Percentiles rank a stretch among this genome's conserved stretches.
These are phyloP conservation scores for Pythium dissimile DNA, from an alignment of 352 stramenopile genomes.

Conservation along the genomic window DNA sequence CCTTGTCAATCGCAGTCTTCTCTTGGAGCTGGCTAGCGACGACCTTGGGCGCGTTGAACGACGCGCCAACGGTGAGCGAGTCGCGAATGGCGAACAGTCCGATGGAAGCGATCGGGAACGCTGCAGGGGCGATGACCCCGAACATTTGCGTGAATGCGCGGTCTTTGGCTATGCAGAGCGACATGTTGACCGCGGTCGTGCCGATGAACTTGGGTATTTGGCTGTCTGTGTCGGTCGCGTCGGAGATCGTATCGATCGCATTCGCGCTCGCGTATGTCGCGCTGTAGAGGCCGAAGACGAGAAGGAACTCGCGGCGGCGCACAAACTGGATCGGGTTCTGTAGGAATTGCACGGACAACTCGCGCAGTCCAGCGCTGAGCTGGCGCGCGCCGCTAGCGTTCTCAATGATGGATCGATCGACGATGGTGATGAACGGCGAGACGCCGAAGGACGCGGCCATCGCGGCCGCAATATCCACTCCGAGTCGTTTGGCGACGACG, in stretches of 20 bases:
- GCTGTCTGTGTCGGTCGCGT: constrained; percentile 65
- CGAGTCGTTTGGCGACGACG: constrained; percentile 52
- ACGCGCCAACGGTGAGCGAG: constrained; percentile 81
- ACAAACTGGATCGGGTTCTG: constrained; percentile 78
- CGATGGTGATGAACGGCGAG: constrained; percentile 86
- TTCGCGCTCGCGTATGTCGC: constrained; percentile 89
- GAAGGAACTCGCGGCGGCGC: constrained; percentile 81
- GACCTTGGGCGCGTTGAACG: constrained; percentile 82
- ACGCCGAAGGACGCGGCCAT: constrained; percentile 66
- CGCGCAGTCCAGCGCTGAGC: constrained; percentile 58
- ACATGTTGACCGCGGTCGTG: constrained; percentile 90
- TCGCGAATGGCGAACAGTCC: constrained; percentile 87
- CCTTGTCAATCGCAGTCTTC: constrained; percentile 39
- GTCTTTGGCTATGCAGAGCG: constrained; percentile 89
- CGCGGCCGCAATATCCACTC: constrained; percentile 55
- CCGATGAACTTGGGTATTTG: constrained; percentile 88
- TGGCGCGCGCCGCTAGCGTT: constrained; percentile 77
- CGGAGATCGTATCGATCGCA: constrained; percentile 79
- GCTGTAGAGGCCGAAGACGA: constrained; percentile 90
- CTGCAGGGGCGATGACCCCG: constrained; percentile 66
- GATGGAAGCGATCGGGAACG: constrained; percentile 78
- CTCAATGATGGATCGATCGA: constrained; percentile 89
- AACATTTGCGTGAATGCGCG: constrained; percentile 91
- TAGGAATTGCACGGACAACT: constrained; percentile 56
- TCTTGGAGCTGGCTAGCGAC: constrained; percentile 65